Evolutionary conservation across 2,329 filamentous ascomycete genomes (phyloP), one percentile per base, ranked within the genome.

Genomic region (Aureobasidium namibiae): DNA sequence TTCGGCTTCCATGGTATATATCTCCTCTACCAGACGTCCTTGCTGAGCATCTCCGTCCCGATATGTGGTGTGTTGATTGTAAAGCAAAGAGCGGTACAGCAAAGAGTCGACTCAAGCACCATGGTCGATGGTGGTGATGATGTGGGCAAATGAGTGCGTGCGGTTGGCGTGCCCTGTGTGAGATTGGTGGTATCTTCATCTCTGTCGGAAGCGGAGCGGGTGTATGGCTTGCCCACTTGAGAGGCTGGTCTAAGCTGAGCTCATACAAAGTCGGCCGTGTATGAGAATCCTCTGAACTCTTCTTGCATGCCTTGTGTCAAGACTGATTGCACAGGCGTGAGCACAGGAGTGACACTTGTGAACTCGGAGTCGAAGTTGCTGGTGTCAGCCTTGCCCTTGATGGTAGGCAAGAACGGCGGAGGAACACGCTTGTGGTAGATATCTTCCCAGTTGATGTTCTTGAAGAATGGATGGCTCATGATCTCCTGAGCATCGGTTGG

Each of bases 341-440:
- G 81, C 60, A 99, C 94, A 1, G 94, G 94, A 42, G 94, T 99
- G 58, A 99, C 94, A 70, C 92, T 97, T 1, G 94, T 99, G 72
- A 99, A 99, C 73, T 99, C 94, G 48, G 89, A 90, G 72, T 99
- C 94, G 74, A 99, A 99, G 77, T 99, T 99, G 80, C 92, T 96
- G n/a, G 94, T 99, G 77, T 99, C 94, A 44, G 94, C 96, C 9
- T 92, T 83, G 71, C 83, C 95, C 75, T 88, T 94, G 68, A 99
- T 95, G 38, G 84, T 84, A 18, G 94, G 94, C 73, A 92, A 75
- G 78, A 96, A 97, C 0, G 94, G 94, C 57, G 94, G 88, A 56
- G 86, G 82, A 21, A 96, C 85, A 36, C 90, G 84, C 83, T 97
- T 99, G 77, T 96, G 84, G 74, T 96, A 97, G 62, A 99, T 91